Base-by-base conservation (phyloP, 495 filamentous ascomycete genomes). In the Penicillium ochrochloron region DNA sequence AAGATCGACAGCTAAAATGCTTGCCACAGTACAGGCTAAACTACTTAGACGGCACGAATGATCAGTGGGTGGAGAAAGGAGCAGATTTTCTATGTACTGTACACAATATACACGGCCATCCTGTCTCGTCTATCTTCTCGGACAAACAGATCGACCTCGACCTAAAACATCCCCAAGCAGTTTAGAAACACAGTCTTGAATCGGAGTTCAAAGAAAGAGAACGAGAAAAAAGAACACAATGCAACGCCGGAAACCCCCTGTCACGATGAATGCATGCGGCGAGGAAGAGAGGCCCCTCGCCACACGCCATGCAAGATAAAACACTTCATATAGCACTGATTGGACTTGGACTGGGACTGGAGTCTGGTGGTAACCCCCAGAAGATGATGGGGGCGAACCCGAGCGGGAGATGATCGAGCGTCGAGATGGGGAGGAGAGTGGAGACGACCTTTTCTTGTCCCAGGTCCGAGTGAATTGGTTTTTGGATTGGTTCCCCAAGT, bases 61-160 rank as follows among this genome's bases (percentile, higher is more conserved):
- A 48, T 23, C 37, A 12, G 14, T 52, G 62, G 61, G 14, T 52
- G 62, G 61, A 61, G 56, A 67, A 66, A 69, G 42, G 62, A 63
- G 59, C 68, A 66, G 63, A 64, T 72, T 64, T 65, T 70, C 71
- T 74, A 74, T 74, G 67, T 74, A 74, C 71, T 74, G 69, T 74
- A 74, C 71, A 74, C 65, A 67, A 72, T 73, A 73, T 74, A 73
- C 72, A 72, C 51, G 60, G 56, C 50, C 58, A 44, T 48, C 25
- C 25, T 51, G 31, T 46, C 54, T 57, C 4, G 25, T 27, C 37
- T 19, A 34, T 19, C 55, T 59, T 46, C 37, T 54, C 39, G 37
- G 57, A 42, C 46, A 34, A 27, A 31, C 48, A 31, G 27, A 52
- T 39, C 14, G 27, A 53, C 19, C 27, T 51, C 60, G 41, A 37